Evolutionary conservation across 768 basidiomycete species (phyloP).

Genomic region (Lanmaoa rubissima): DNA sequence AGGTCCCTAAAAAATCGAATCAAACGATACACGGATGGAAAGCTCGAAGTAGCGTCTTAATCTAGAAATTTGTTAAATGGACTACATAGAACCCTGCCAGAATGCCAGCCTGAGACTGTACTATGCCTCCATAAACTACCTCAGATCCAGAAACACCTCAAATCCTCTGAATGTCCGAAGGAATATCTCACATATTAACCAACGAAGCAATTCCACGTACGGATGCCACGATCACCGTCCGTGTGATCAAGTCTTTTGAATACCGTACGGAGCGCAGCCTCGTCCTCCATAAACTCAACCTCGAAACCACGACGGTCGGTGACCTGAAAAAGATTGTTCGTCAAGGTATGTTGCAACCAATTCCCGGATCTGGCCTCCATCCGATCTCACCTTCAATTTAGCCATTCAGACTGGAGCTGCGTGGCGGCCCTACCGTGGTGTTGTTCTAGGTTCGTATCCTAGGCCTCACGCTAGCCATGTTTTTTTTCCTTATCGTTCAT

Average conservation of each 20-base stretch:
- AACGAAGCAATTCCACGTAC: constrained; percentile 68
- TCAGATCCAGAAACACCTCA: neutral
- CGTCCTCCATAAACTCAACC: constrained; percentile 78
- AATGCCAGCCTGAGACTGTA: neutral
- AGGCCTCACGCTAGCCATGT: neutral
- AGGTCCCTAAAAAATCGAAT: neutral
- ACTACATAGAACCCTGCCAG: neutral
- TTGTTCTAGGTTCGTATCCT: constrained; percentile 54
- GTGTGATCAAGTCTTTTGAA: constrained; percentile 93
- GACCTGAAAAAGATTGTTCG: constrained; percentile 70
- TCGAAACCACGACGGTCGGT: constrained; percentile 75
- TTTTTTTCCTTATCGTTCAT: neutral
- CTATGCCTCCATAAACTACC: too few relatives aligned
- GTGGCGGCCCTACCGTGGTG: constrained; percentile 87
- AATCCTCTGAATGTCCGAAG: constrained; percentile 28
- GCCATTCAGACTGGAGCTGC: constrained; percentile 71
- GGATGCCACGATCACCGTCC: constrained; percentile 82
- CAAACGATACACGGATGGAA: neutral
- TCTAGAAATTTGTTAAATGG: neutral
- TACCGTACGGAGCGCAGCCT: constrained; percentile 88
- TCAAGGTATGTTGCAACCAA: constrained; percentile 47
- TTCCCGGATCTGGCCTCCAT: neutral
- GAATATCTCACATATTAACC: constrained; percentile 48
- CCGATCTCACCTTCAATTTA: constrained; percentile 30
- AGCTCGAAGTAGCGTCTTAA: neutral